These are phyloP conservation scores for Tarenaya hassleriana DNA, from an alignment of 345 rosid genomes.

Conservation along the genomic window DNA sequence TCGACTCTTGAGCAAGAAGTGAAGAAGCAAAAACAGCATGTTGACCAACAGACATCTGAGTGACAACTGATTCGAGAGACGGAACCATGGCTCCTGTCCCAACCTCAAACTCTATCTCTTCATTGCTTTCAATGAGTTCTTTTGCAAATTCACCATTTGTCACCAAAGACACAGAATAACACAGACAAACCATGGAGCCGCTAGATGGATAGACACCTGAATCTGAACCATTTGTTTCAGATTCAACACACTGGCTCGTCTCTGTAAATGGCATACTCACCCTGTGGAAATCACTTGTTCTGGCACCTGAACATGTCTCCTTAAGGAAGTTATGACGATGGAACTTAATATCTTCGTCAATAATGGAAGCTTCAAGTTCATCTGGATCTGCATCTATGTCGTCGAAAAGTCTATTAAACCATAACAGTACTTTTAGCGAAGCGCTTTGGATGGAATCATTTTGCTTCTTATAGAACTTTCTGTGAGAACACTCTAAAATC, in stretches of 20 bases:
- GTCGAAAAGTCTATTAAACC: constrained; percentile 59
- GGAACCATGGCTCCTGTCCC: constrained; percentile 70
- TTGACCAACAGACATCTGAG: constrained; percentile 83
- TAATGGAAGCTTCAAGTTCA: constrained; percentile 36
- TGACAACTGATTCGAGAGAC: constrained; percentile 51
- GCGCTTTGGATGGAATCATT: constrained; percentile 67
- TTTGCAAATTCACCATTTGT: constrained; percentile 28
- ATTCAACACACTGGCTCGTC: constrained; percentile 28
- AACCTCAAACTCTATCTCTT: constrained; percentile 87
- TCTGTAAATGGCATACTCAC: constrained; percentile 17
- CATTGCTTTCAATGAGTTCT: constrained; percentile 75
- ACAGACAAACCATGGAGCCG: constrained; percentile 51
- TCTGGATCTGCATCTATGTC: constrained; percentile 35
- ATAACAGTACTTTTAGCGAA: constrained; percentile 65
- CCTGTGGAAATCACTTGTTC: constrained; percentile 16
- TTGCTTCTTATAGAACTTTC: constrained; percentile 53
- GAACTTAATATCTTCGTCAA: constrained; percentile 33
- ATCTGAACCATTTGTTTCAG: constrained; percentile 52
- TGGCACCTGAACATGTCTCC: constrained; percentile 35
- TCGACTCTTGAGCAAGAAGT: constrained; percentile 39
- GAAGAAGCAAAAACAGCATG: constrained; percentile 44
- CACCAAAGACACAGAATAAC: constrained; percentile 54
- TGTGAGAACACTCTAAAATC: constrained; percentile 60
- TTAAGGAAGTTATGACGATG: constrained; percentile 31
- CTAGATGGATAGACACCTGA: constrained; percentile 48